phyloP scores from a whole-genome alignment of 1,139 yeast species.

The Trichomonascaceae sp. region DNA sequence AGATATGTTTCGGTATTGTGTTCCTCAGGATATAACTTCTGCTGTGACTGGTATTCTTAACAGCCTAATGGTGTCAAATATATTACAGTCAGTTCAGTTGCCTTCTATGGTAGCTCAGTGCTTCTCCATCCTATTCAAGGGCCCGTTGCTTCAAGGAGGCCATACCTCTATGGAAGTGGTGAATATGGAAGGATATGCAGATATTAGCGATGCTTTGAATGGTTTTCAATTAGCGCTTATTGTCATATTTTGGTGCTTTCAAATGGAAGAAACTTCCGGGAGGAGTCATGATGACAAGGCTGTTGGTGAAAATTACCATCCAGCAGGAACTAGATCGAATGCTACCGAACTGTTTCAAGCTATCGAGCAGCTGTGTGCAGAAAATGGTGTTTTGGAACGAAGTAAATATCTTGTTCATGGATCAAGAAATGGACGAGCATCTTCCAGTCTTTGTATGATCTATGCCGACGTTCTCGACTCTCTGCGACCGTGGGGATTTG shows the following conservation, averaged over 20 bases:
- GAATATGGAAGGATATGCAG: constrained; percentile 21
- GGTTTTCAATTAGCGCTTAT: constrained; percentile 27
- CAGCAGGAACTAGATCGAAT: background rate
- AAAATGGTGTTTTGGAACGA: constrained; percentile 18
- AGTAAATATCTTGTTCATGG: background rate
- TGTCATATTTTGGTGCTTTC: constrained; percentile 30
- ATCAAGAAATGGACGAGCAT: constrained; percentile 22
- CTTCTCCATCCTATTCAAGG: constrained; percentile 18
- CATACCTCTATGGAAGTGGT: constrained; percentile 20
- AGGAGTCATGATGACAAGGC: background rate
- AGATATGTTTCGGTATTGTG: constrained; percentile 24
- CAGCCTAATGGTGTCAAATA: constrained; percentile 16
- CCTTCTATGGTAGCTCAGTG: constrained; percentile 22
- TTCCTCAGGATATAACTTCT: constrained; percentile 24
- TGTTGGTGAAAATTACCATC: background rate
- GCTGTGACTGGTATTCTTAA: constrained; percentile 20
- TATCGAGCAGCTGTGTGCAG: constrained; percentile 21
- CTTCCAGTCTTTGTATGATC: constrained; percentile 26
- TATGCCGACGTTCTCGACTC: constrained; percentile 29
- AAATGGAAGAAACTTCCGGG: constrained; percentile 21
- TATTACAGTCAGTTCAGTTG: constrained; percentile 18
- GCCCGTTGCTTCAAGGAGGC: constrained; percentile 4
- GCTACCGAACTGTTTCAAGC: constrained; percentile 16
- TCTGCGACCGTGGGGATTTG: constrained; percentile 28
- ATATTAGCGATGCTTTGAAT: constrained; percentile 18